A percentile compares a stretch with the other conserved stretches of the same genome.
Conservation (phyloP, 495 filamentous ascomycete species). For the Lepidopterella palustris region DNA sequence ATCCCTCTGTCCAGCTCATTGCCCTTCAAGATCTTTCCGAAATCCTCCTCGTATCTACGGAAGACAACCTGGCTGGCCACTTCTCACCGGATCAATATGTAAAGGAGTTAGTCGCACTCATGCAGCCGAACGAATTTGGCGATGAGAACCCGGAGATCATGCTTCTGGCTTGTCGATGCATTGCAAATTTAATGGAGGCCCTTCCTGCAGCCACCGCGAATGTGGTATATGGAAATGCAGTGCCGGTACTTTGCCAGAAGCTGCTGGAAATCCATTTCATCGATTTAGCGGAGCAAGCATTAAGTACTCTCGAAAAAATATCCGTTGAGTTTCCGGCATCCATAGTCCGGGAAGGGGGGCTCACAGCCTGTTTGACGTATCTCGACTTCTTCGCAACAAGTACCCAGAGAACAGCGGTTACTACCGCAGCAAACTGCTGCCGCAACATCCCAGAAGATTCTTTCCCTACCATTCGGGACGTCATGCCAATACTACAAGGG, state of each 20-base stretch:
- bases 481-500: constrained; percentile 89
- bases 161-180: constrained; percentile 91
- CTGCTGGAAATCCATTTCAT: constrained; percentile 92
- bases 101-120: constrained; percentile 86
- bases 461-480: constrained; percentile 79
- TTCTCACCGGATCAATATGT: constrained; percentile 93
- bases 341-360: constrained; percentile 91
- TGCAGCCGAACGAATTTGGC: constrained; percentile 81
- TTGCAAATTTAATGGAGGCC: constrained; percentile 98
- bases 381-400: constrained; percentile 97
- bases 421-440: constrained; percentile 95
- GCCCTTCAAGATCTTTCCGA: constrained; percentile 92
- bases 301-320: constrained; percentile 96
- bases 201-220: constrained; percentile 85
- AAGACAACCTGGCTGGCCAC: constrained; percentile 92
- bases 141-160: constrained; percentile 96
- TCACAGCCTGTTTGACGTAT: constrained; percentile 88
- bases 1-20: constrained; percentile 82
- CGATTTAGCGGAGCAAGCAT: constrained; percentile 91
- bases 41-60: constrained; percentile 85
- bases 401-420: constrained; percentile 93
- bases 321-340: constrained; percentile 93
- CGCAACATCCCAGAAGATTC: constrained; percentile 91
- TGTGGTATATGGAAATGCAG: constrained; percentile 92
- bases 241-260: constrained; percentile 90